phyloP scores from a whole-genome alignment of 139 green algal species.

The Pleodorina starrii region DNA sequence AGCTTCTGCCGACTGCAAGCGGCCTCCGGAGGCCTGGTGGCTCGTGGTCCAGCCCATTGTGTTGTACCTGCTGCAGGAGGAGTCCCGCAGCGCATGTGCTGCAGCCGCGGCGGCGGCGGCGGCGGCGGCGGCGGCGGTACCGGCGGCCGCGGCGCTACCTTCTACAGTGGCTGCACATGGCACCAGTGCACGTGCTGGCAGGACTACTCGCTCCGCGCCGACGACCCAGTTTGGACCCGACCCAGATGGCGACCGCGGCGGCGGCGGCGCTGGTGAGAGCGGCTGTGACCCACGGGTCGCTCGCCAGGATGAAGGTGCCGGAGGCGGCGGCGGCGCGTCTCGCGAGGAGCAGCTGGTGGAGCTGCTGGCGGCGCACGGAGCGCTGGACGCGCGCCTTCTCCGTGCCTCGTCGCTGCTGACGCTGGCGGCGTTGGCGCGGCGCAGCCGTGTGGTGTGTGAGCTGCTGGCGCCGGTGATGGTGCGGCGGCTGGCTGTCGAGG shows the following conservation, averaged over 20 bases:
- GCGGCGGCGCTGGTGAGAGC: no score
- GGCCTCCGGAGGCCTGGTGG: neutral
- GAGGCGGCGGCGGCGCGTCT: neutral
- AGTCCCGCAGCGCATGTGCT: neutral
- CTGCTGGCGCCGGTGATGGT: neutral
- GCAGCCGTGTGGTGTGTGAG: neutral
- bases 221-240: no score
- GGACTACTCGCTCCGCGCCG: no score
- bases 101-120: neutral
- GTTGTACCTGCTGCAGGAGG: neutral
- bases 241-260: neutral
- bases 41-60: neutral
- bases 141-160: neutral
- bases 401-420: neutral
- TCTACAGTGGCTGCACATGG: neutral
- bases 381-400: neutral
- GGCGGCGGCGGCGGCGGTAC: neutral
- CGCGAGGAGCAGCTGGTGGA: neutral
- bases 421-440: neutral
- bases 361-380: neutral
- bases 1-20: neutral
- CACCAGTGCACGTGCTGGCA: no score
- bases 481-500: neutral
- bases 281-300: no score
- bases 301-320: no score